Conservation (phyloP, 2,329 filamentous ascomycete species). For the Macroventuria anomochaeta region DNA sequence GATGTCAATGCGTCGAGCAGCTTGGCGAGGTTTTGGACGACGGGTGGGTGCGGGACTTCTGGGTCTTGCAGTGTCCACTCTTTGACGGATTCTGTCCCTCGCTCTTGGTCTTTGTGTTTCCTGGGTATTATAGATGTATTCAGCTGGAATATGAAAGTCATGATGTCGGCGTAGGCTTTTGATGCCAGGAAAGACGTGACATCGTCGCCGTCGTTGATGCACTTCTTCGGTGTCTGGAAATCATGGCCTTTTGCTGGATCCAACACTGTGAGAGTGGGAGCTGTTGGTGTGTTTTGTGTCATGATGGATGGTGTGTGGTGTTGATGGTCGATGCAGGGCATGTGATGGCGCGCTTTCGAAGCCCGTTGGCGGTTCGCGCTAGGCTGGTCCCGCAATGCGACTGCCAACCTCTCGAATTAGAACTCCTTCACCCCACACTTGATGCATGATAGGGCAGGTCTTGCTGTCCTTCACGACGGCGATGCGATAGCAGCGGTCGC, state of each 20-base stretch:
- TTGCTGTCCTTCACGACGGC: not conserved
- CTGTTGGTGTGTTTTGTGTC: constrained; percentile 23
- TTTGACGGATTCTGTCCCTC: constrained; percentile 52
- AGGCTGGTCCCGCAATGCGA: constrained; percentile 11
- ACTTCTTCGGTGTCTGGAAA: constrained; percentile 76
- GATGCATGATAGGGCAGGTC: not conserved
- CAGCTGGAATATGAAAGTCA: constrained; percentile 85
- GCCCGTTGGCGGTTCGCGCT: not conserved
- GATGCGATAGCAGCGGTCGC: not conserved
- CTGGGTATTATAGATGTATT: constrained; percentile 85
- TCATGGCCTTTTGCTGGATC: constrained; percentile 28
- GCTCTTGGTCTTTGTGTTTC: constrained; percentile 52
- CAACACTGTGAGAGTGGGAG: constrained; percentile 33
- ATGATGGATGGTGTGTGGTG: constrained; percentile 24
- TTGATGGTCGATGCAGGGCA: constrained; percentile 17
- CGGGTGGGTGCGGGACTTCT: constrained; percentile 58
- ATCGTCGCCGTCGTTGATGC: constrained; percentile 84
- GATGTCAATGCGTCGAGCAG: constrained; percentile 70
- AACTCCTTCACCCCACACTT: constrained; percentile 17
- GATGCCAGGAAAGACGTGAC: constrained; percentile 80
- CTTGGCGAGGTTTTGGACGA: constrained; percentile 68
- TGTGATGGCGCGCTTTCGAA: constrained; percentile 30
- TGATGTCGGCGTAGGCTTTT: constrained; percentile 84
- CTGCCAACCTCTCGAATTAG: not conserved
- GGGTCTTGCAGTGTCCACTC: constrained; percentile 59